Evolutionary conservation across 345 rosid genomes (phyloP).

Genomic region (Stellera chamaejasme): DNA sequence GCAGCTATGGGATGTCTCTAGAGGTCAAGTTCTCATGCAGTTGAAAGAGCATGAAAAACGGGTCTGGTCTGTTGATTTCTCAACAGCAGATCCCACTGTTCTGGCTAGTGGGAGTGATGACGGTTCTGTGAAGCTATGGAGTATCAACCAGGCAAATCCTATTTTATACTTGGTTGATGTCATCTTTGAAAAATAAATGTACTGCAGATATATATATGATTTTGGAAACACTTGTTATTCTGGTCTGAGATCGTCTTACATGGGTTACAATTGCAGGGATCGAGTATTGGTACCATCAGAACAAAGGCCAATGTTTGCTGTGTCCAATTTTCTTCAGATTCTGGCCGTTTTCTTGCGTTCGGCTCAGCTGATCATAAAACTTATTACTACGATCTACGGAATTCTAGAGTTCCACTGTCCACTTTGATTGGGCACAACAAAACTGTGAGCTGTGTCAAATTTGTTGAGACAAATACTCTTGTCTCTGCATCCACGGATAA

Average conservation of each 20-base stretch:
- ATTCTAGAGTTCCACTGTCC: conserved; percentile 67
- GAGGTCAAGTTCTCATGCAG: conserved; percentile 69
- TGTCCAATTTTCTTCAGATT: conserved; percentile 83
- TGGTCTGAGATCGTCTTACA: conserved; percentile 32
- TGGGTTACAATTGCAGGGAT: conserved; percentile 66
- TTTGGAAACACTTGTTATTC: conserved; percentile 14
- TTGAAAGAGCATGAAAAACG: conserved; percentile 92
- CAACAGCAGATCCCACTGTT: conserved; percentile 86
- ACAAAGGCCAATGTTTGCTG: conserved; percentile 92
- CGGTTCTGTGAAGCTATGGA: conserved; percentile 96
- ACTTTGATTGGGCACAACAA: conserved; percentile 76
- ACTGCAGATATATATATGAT: conserved; percentile 42
- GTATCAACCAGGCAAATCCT: conserved; percentile 99
- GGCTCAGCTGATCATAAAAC: conserved; percentile 95
- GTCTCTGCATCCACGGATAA: conserved; percentile 96
- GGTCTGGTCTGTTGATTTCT: conserved; percentile 89
- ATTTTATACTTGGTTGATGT: conserved; percentile 74
- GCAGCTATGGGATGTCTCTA: conserved; percentile 93
- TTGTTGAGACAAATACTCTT: conserved; percentile 58
- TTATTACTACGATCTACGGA: conserved; percentile 88
- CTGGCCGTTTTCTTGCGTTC: conserved; percentile 77
- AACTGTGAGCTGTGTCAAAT: conserved; percentile 95
- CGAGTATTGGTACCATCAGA: conserved; percentile 73
- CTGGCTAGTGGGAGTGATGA: conserved; percentile 97
- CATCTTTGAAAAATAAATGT: conserved; percentile 76